Conservation (phyloP, 257 asterid species). For the Solanum clarkiae region DNA sequence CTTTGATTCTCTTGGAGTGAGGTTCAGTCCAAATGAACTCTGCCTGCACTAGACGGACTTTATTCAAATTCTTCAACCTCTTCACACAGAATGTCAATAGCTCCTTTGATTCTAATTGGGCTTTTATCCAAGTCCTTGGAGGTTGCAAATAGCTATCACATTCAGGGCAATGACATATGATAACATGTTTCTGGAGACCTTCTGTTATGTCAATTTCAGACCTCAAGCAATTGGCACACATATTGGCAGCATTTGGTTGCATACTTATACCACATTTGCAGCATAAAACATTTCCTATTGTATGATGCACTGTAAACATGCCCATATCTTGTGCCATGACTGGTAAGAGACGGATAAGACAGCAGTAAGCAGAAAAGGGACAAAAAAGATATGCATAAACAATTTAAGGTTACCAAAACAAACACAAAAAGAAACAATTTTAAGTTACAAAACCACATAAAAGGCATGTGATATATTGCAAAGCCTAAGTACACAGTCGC, state of each 20-base stretch:
- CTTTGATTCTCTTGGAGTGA: conserved; percentile 1
- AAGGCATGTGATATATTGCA: background rate
- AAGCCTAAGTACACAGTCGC: background rate
- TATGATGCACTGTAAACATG: background rate
- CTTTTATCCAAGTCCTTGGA: background rate
- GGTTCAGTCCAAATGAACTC: conserved; percentile 3
- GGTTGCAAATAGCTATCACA: background rate
- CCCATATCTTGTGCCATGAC: background rate
- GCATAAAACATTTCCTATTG: background rate
- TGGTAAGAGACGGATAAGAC: background rate
- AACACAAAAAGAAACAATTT: background rate
- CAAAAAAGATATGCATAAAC: background rate
- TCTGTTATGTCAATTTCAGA: conserved; percentile 1
- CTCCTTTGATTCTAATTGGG: background rate
- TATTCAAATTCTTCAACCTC: conserved; percentile 2
- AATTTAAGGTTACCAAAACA: background rate
- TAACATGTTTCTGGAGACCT: background rate
- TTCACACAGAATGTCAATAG: background rate
- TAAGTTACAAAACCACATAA: background rate
- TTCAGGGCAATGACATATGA: background rate
- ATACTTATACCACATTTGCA: background rate
- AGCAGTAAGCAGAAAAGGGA: background rate
- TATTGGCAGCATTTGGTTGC: background rate
- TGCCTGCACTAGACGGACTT: background rate
- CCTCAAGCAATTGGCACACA: background rate